phyloP scores from a whole-genome alignment of 805 yeast species.

The Hanseniaspora hatyaiensis region DNA sequence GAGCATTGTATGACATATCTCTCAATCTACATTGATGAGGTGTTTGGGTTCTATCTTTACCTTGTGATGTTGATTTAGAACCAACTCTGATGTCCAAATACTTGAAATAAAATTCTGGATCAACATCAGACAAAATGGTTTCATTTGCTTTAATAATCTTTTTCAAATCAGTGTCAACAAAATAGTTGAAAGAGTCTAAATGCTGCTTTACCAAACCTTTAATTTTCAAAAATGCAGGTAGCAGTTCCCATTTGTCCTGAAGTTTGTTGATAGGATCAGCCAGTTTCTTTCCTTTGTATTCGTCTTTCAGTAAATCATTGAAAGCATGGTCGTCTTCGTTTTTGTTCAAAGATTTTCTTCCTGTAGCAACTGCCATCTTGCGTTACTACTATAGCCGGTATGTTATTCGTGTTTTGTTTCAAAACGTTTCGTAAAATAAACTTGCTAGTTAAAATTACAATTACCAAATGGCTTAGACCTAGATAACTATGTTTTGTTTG shows the following conservation, averaged over 20 bases:
- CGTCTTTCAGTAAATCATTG: constrained; percentile 64
- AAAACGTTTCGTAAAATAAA: too few species aligned
- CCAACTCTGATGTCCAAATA: constrained; percentile 91
- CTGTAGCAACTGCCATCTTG: constrained; percentile 4
- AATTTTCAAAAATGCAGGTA: constrained; percentile 91
- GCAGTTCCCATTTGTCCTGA: constrained; percentile 90
- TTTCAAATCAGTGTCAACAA: constrained; percentile 84
- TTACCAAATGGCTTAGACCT: too few species aligned
- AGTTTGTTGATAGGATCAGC: constrained; percentile 85
- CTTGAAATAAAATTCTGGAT: constrained; percentile 89
- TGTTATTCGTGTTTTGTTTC: too few species aligned
- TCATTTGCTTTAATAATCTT: constrained; percentile 89
- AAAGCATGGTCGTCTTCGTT: constrained; percentile 44
- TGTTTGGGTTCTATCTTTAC: constrained; percentile 53
- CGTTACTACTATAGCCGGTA: too few species aligned
- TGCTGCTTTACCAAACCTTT: constrained; percentile 96
- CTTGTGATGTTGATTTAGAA: constrained; percentile 44
- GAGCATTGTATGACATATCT: constrained; percentile 90
- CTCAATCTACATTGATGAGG: constrained; percentile 95
- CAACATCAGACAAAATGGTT: constrained; percentile 80
- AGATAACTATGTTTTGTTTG: too few species aligned
- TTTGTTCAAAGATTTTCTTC: constrained; percentile 10
- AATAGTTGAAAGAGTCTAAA: constrained; percentile 93
- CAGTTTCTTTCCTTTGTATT: constrained; percentile 72
- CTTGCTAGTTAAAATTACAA: too few species aligned